Evolutionary conservation across 78 protist species (phyloP).

Genomic region (Emiliania huxleyi): DNA sequence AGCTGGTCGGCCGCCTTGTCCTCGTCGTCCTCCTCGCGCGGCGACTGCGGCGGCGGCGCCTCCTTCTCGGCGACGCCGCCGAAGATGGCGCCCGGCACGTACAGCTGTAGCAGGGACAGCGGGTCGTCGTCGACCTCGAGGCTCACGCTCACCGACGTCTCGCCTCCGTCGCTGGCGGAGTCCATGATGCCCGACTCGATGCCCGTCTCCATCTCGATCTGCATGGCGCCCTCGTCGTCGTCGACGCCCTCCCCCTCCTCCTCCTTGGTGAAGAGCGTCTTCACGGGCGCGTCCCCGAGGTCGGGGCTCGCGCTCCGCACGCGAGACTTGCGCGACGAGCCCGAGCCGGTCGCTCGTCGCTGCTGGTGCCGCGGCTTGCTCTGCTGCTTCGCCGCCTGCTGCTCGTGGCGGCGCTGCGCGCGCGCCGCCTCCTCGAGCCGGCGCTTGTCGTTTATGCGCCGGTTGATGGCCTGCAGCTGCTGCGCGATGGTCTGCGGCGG

Average conservation of each 20-base stretch:
- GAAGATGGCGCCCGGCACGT: background rate
- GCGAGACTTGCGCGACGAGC: too few relatives aligned
- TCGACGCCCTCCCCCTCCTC: too few relatives aligned
- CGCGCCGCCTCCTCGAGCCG: background rate
- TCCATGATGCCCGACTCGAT: background rate
- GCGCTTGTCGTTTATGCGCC: background rate
- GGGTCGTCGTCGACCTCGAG: background rate
- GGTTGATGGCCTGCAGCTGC: background rate
- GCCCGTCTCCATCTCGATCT: background rate
- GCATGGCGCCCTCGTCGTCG: background rate
- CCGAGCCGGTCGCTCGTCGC: too few relatives aligned
- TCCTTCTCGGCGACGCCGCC: too few relatives aligned
- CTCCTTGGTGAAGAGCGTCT: too few relatives aligned
- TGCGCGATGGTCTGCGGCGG: background rate
- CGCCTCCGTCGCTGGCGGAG: background rate
- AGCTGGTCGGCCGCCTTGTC: background rate
- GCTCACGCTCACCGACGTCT: background rate
- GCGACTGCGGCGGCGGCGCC: too few relatives aligned
- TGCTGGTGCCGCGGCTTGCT: too few relatives aligned
- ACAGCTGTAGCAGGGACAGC: background rate
- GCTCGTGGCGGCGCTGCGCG: too few relatives aligned
- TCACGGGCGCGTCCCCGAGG: too few relatives aligned
- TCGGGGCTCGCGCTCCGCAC: too few relatives aligned
- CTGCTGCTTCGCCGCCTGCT: too few relatives aligned
- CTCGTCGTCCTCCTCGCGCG: background rate